A percentile compares a stretch with the other conserved stretches of the same genome.
Conservation (phyloP, 805 yeast species). For the Grigorovia yakushimaensis region DNA sequence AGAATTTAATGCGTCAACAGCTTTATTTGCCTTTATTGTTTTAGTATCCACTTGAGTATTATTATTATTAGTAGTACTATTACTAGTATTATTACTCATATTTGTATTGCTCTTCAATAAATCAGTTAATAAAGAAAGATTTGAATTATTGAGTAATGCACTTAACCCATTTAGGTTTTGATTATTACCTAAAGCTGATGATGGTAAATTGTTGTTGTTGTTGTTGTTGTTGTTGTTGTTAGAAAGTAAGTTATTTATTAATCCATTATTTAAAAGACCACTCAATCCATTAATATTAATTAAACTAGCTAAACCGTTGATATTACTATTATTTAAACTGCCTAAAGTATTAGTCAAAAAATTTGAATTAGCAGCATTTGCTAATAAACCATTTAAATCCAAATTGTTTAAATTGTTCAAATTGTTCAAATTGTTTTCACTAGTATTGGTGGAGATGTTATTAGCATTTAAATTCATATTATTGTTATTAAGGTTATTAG, state of each 20-base stretch:
- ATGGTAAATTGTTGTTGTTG: not conserved
- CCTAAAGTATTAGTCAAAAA: not conserved
- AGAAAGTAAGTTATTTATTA: not conserved
- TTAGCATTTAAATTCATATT: not conserved
- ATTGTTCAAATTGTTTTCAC: no score
- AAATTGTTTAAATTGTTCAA: not conserved
- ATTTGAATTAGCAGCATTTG: not conserved
- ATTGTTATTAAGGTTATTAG: conserved; percentile 1
- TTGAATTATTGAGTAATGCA: not conserved
- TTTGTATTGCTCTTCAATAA: not conserved
- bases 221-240: not conserved
- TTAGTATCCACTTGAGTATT: conserved; percentile 5
- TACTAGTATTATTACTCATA: not conserved
- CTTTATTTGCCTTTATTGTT: conserved; percentile 18
- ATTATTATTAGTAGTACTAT: not conserved
- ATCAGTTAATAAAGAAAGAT: not conserved
- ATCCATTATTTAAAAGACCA: not conserved
- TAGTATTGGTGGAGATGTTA: not conserved
- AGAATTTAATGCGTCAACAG: conserved; percentile 26
- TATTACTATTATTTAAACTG: not conserved
- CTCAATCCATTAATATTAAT: not conserved
- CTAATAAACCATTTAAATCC: not conserved
- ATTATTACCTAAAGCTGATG: not conserved
- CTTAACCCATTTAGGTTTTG: not conserved
- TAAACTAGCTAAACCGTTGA: not conserved